Evolutionary conservation across 352 stramenopile genomes (phyloP), one percentile per base, ranked within the genome.

Genomic region (Globisporangium acanthophoron): DNA sequence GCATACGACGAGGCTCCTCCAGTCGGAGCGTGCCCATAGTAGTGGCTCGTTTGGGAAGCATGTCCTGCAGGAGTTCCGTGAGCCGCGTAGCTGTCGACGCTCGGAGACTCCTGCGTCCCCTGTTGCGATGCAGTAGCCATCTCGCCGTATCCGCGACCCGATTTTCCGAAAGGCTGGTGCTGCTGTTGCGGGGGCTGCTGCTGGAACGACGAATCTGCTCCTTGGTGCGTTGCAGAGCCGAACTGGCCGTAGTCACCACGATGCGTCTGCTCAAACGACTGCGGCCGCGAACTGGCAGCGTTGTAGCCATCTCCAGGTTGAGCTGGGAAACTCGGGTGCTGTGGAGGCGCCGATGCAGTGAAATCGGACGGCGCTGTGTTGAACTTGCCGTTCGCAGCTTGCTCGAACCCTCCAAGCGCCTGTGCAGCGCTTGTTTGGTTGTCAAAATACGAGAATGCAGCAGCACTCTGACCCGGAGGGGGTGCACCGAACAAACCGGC

Each of bases 291-390:
- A 3, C 35, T 41, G 35, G 35, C 11, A 41, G 43, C 41, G 21
- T 18, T 18, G 18, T 47, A 47, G 18, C n/a, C 41, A 47, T 5
- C 43, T 24, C 41, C 41, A 47, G 7, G 18, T 21, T 24, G 41
- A n/a, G 41, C 16, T 12, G 41, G 41, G 6, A 21, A 6, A 18
- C 37, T 21, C 43, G 43, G 8, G 44, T 76, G 63, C n/a, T 69
- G 59, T 24, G 54, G 49, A 33, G 64, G 56, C 5, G 64, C 39
- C n/a, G 66, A 71, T 3, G 71, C 71, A 57, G 81, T 83, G 49
- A 80, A 77, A 31, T 73, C 59, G 7, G 73, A 73, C 15, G 71
- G 64, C 7, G 41, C 21, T 13, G 58, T 46, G 31, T 29, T 41
- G 12, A 69, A 69, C 35, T 29, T 64, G 49, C 24, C 15, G 13